phyloP scores from a whole-genome alignment of 495 filamentous ascomycete genomes.

The Chaetomium tenue region DNA sequence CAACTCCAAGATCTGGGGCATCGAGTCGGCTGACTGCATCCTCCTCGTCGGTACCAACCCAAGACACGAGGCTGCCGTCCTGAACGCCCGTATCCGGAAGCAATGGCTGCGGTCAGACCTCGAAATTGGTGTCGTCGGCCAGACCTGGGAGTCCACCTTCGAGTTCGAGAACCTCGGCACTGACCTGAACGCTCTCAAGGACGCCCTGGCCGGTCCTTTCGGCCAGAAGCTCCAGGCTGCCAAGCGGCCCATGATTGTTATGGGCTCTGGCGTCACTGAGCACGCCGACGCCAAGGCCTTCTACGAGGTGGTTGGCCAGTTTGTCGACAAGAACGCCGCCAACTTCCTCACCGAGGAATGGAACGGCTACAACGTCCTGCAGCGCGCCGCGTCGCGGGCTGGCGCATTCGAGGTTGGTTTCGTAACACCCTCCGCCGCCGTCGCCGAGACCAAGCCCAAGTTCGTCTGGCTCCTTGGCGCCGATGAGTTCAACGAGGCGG shows the following conservation, averaged over 20 bases:
- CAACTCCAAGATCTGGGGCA: constrained; percentile 89
- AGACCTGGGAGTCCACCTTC: constrained; percentile 88
- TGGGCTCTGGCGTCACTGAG: constrained; percentile 86
- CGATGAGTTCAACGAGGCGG: constrained; percentile 75
- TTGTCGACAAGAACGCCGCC: constrained; percentile 84
- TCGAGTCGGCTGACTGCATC: constrained; percentile 90
- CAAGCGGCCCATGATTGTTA: constrained; percentile 90
- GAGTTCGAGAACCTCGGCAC: constrained; percentile 85
- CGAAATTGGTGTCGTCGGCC: constrained; percentile 86
- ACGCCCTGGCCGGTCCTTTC: constrained; percentile 78
- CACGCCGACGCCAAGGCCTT: constrained; percentile 87
- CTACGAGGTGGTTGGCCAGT: constrained; percentile 82
- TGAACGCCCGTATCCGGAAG: constrained; percentile 95
- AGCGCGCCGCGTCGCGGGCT: constrained; percentile 84
- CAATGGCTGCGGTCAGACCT: constrained; percentile 96
- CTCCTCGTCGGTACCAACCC: constrained; percentile 94
- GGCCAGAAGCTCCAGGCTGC: constrained; percentile 88
- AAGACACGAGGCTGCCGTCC: constrained; percentile 85
- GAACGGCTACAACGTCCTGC: constrained; percentile 96
- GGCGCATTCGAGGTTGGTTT: constrained; percentile 97
- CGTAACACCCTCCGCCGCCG: constrained; percentile 70
- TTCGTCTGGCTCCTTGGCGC: constrained; percentile 96
- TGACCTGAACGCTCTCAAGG: constrained; percentile 74
- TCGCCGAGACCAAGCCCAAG: constrained; percentile 81
- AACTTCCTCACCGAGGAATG: constrained; percentile 89